Evolutionary conservation across 192 early-diverging fungal species (phyloP).

Genomic region (Linderina pennispora): DNA sequence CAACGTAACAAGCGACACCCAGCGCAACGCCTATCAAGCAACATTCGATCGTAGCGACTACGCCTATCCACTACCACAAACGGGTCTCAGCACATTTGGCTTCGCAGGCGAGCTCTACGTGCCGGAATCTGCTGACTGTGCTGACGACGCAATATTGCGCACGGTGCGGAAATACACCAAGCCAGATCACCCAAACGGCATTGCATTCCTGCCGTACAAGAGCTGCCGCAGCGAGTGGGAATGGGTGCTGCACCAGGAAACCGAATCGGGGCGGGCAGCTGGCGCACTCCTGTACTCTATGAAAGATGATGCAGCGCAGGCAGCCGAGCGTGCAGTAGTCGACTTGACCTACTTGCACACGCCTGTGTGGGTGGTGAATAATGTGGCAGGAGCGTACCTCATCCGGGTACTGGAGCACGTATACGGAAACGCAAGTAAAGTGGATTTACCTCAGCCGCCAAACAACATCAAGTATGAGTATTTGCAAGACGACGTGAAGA

Average conservation of each 20-base stretch:
- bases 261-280: constrained; percentile 9
- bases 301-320: constrained; percentile 41
- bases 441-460: constrained; percentile 7
- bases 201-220: constrained; percentile 32
- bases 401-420: constrained; percentile 5
- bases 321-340: constrained; percentile 16
- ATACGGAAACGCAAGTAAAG: not conserved
- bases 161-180: not conserved
- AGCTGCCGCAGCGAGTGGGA: constrained; percentile 30
- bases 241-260: constrained; percentile 17
- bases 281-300: constrained; percentile 33
- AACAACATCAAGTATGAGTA: constrained; percentile 11
- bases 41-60: constrained; percentile 43
- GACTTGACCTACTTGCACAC: constrained; percentile 12
- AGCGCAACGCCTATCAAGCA: constrained; percentile 11
- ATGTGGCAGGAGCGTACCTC: constrained; percentile 26
- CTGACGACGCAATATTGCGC: constrained; percentile 13
- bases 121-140: constrained; percentile 13
- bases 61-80: constrained; percentile 29
- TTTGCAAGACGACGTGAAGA: constrained; percentile 8
- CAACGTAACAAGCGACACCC: constrained; percentile 3
- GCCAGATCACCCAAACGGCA: constrained; percentile 13
- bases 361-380: constrained; percentile 41
- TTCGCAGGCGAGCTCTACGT: constrained; percentile 41
- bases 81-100: constrained; percentile 17